Evolutionary conservation across 352 stramenopile species (phyloP).

Genomic region (Thalassiosira mediterranea): DNA sequence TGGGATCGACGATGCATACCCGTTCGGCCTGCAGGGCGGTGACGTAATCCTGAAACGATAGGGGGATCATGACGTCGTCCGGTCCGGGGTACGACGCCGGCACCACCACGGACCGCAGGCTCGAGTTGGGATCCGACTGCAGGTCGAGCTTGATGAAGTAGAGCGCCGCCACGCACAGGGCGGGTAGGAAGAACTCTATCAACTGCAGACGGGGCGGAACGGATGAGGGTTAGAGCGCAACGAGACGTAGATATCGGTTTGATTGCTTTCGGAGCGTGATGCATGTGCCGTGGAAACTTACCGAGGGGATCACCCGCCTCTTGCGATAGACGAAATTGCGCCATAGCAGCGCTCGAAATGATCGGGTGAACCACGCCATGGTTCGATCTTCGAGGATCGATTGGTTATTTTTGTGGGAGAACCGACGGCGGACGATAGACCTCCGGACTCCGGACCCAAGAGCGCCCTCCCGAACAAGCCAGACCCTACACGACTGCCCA

Average conservation of each 20-base stretch:
- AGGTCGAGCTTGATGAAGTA: constrained; percentile 56
- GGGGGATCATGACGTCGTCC: constrained; percentile 41
- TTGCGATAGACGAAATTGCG: constrained; percentile 54
- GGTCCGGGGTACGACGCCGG: constrained; percentile 27
- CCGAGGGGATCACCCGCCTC: constrained; percentile 43
- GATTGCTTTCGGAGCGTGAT: no score
- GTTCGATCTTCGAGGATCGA: no score
- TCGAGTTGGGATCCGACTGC: constrained; percentile 42
- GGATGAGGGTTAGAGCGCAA: constrained; percentile 2
- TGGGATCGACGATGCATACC: constrained; percentile 29
- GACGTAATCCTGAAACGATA: constrained; percentile 58
- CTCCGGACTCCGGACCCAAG: no score
- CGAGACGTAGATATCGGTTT: no score
- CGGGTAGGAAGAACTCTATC: constrained; percentile 52
- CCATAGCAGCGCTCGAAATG: constrained; percentile 48
- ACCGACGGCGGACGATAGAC: no score
- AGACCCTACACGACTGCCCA: no score
- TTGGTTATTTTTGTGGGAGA: no score
- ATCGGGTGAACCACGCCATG: constrained; percentile 44
- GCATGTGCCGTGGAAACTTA: no score
- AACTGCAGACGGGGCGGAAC: constrained; percentile 12
- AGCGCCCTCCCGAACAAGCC: no score
- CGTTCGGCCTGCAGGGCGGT: constrained; percentile 48
- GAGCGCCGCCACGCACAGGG: constrained; percentile 41
- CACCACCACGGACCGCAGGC: constrained; percentile 40